Evolutionary conservation across 164 flowering plant species (phyloP).

Genomic region (Aristolochia contorta): DNA sequence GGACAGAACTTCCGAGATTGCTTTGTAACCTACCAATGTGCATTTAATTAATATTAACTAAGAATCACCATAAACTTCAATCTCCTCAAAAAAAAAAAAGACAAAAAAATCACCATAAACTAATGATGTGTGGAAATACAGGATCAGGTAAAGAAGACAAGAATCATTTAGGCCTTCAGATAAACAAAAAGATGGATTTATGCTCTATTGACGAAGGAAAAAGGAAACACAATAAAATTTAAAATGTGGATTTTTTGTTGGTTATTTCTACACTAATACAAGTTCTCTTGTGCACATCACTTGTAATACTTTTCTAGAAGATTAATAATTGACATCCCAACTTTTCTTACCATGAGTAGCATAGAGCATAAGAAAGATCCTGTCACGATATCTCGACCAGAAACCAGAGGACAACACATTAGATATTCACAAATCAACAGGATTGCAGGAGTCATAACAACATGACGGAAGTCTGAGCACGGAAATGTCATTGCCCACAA

Average conservation of each 20-base stretch:
- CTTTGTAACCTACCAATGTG: conserved; percentile 40
- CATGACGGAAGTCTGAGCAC: conserved; percentile 93
- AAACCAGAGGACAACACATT: conserved; percentile 77
- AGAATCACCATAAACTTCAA: no score
- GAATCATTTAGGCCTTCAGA: background rate
- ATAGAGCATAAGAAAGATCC: conserved; percentile 84
- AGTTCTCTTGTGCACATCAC: no score
- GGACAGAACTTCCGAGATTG: conserved; percentile 84
- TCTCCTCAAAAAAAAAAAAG: no score
- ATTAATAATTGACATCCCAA: background rate
- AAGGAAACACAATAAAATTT: background rate
- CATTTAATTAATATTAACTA: background rate
- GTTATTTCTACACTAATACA: no score
- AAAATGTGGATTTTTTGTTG: no score
- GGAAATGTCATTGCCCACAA: conserved; percentile 95
- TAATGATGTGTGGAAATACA: background rate
- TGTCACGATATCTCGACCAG: conserved; percentile 64
- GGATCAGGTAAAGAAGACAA: background rate
- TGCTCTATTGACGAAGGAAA: background rate
- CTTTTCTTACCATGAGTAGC: conserved; percentile 62
- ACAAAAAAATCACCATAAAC: no score
- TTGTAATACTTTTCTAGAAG: background rate
- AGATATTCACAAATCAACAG: conserved; percentile 89
- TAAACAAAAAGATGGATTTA: background rate
- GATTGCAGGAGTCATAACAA: conserved; percentile 81